Evolutionary conservation across 2,329 filamentous ascomycete species (phyloP), one percentile per base, ranked within the genome.

Genomic region (Aplosporella prunicola): DNA sequence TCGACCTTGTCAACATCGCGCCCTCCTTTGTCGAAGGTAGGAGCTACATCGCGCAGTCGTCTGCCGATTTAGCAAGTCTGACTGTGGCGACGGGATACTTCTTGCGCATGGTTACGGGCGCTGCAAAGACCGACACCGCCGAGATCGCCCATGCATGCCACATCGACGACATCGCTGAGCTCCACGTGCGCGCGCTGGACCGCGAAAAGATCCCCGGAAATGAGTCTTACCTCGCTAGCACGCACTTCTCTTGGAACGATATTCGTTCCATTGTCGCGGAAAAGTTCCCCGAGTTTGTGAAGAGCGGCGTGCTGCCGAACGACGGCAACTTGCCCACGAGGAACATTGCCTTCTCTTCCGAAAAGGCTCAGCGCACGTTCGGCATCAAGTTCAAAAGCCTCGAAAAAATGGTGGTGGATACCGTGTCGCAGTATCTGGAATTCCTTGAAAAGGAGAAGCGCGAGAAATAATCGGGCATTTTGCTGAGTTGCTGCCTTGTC

Each of bases 181-280:
- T 39, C 13, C 43, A 43, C 31, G 14, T 43, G 10, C 24, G 9
- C 15, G 43, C 43, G 3, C 36, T 45, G 9, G 35, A 43, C 28
- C 7, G 14, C 13, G 33, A 31, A 5, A 28, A 20, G 5, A 25
- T 39, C 4, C 20, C 29, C n/a, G 39, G 20, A 26, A 33, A 18
- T 28, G 34, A 26, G 40, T 31, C 18, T 20, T 38, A 22, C 4
- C 27, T 20, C 15, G 8, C 20, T 25, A 29, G 10, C 10, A 13
- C 11, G 24, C 28, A 27, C 9, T 20, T 25, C 24, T 17, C 23
- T 10, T 43, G 31, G 34, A 28, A 37, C 5, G 14, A 43, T 5
- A n/a, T 32, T 9, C 27, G 18, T 3, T 35, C 30, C 10, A 28
- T 28, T 23, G 27, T 36, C 5, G 23, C 15, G 18, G 30, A 14